These are phyloP conservation scores for Aspergillus funiculosus DNA, from an alignment of 495 filamentous ascomycete species.

Conservation along the genomic window DNA sequence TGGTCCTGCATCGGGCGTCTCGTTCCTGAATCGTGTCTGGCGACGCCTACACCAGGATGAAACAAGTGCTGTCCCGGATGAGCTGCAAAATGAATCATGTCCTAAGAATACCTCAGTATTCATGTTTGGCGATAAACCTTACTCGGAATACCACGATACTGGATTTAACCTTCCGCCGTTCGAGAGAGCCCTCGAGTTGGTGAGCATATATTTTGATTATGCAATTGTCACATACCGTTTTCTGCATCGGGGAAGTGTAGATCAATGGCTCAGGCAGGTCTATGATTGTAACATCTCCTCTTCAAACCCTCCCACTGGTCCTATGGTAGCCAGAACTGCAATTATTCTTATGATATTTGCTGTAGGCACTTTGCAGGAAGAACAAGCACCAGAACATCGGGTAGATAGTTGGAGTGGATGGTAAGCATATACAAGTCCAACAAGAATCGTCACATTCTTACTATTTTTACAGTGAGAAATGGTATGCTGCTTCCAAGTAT, in stretches of 20 bases:
- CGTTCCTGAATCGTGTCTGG: constrained; percentile 45
- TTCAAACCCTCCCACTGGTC: constrained; percentile 32
- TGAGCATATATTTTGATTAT: constrained; percentile 42
- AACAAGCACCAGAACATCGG: constrained; percentile 22
- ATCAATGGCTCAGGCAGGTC: constrained; percentile 35
- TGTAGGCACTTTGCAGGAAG: constrained; percentile 35
- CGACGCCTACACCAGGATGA: constrained; percentile 41
- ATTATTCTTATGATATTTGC: constrained; percentile 44
- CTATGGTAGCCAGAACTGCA: constrained; percentile 37
- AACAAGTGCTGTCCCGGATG: constrained; percentile 28
- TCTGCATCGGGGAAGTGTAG: constrained; percentile 37
- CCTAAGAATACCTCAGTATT: constrained; percentile 38
- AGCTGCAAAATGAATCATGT: constrained; percentile 28
- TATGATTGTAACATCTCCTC: constrained; percentile 33
- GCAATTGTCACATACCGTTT: constrained; percentile 47
- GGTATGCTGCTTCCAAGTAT: constrained; percentile 41
- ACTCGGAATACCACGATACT: constrained; percentile 26
- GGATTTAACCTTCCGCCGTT: constrained; percentile 32
- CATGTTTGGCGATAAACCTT: constrained; percentile 44
- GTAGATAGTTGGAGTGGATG: constrained; percentile 26
- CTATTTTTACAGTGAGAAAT: constrained; percentile 30
- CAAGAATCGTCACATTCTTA: neutral
- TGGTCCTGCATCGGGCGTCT: constrained; percentile 41
- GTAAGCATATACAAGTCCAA: constrained; percentile 12
- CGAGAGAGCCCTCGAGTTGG: constrained; percentile 32